Conservation (phyloP, 2,329 filamentous ascomycete genomes). For the Verticillium albo-atrum region DNA sequence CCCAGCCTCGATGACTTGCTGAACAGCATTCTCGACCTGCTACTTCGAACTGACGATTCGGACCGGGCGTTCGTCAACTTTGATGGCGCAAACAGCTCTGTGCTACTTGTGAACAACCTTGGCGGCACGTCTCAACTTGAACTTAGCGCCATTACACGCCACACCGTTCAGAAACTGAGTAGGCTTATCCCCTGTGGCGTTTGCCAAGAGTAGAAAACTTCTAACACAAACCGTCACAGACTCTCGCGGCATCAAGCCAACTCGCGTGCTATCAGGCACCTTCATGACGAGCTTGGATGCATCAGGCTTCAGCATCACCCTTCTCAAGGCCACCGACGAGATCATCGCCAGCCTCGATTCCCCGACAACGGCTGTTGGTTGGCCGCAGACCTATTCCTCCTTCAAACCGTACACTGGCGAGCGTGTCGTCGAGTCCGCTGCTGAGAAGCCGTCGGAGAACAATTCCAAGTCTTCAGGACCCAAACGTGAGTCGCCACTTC, state of each 20-base stretch:
- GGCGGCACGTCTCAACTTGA: constrained; percentile 65
- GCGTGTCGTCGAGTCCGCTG: constrained; percentile 54
- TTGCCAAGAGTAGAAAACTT: not conserved
- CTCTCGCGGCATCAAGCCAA: not conserved
- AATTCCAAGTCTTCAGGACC: constrained; percentile 35
- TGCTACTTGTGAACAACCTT: constrained; percentile 65
- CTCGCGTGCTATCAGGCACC: constrained; percentile 53
- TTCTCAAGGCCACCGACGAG: constrained; percentile 54
- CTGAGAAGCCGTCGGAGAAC: constrained; percentile 35
- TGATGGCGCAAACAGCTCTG: constrained; percentile 51
- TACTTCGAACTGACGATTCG: constrained; percentile 56
- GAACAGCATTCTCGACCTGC: constrained; percentile 60
- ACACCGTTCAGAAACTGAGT: constrained; percentile 58
- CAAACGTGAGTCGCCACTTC: constrained; percentile 17
- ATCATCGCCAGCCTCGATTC: constrained; percentile 45
- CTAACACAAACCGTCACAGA: not conserved
- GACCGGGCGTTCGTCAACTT: constrained; percentile 60
- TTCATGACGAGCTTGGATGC: constrained; percentile 72
- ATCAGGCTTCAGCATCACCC: constrained; percentile 64
- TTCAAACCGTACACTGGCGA: constrained; percentile 41
- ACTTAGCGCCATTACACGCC: constrained; percentile 59
- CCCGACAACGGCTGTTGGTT: constrained; percentile 62
- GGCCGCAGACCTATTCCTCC: constrained; percentile 31
- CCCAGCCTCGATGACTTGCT: constrained; percentile 44
- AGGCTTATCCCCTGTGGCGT: constrained; percentile 55